Conservation (phyloP, 2,329 filamentous ascomycete genomes). For the Diaporthe humulicola region DNA sequence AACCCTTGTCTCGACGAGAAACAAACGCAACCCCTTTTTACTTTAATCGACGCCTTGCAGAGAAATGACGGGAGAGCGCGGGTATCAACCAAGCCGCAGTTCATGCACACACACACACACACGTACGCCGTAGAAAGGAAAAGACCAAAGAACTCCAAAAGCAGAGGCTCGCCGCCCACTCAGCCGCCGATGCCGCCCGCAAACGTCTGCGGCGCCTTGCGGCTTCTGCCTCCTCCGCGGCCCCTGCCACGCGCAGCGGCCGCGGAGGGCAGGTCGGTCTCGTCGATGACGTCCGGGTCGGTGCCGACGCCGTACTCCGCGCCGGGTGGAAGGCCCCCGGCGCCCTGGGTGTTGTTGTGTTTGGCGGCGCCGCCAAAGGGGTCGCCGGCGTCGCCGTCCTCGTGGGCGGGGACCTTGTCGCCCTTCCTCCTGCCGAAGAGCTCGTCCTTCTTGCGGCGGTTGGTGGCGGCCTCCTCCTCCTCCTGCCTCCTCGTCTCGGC, state of each 20-base stretch:
- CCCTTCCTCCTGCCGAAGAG: slow-evolving; percentile 58
- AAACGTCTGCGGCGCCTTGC: slow-evolving; percentile 28
- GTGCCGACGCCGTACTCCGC: slow-evolving; percentile 39
- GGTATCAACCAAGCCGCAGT: slow-evolving; percentile 7
- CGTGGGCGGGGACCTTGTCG: slow-evolving; percentile 44
- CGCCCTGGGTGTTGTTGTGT: neutral
- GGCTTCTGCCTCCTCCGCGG: slow-evolving; percentile 34
- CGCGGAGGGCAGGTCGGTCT: slow-evolving; percentile 39
- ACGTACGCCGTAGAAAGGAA: neutral
- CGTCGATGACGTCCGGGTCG: slow-evolving; percentile 43
- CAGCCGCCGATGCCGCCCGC: slow-evolving; percentile 43
- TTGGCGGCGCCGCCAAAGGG: slow-evolving; percentile 18
- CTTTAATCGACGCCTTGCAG: neutral
- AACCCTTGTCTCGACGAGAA: neutral
- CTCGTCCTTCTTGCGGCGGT: slow-evolving; percentile 62
- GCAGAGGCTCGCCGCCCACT: neutral
- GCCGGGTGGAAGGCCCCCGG: neutral
- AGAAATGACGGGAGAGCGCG: neutral
- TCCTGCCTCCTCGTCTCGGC: slow-evolving; percentile 59
- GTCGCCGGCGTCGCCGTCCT: slow-evolving; percentile 35
- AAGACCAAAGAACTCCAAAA: neutral
- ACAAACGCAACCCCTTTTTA: neutral
- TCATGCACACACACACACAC: neutral
- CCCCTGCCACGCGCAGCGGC: slow-evolving; percentile 36
- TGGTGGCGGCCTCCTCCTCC: slow-evolving; percentile 63